These are phyloP conservation scores for Tubosaeta brunneosetosa DNA, from an alignment of 768 basidiomycete genomes.

Conservation along the genomic window DNA sequence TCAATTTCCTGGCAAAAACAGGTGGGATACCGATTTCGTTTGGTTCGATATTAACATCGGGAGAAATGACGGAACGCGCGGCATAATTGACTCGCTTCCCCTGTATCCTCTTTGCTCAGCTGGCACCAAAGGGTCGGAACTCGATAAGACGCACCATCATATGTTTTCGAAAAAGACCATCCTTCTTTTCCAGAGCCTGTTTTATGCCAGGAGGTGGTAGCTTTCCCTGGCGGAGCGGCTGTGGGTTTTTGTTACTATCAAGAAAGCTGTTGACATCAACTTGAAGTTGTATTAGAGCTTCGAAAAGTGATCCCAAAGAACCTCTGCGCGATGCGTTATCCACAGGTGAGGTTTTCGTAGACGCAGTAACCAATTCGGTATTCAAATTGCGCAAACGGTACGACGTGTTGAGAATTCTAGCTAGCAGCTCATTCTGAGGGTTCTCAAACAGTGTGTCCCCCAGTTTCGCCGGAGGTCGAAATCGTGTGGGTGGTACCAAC, in stretches of 20 bases:
- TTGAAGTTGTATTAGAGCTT: slow-evolving; percentile 84
- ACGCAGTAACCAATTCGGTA: slow-evolving; percentile 54
- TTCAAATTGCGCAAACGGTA: slow-evolving; percentile 79
- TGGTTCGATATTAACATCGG: slow-evolving; percentile 98
- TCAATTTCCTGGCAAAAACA: slow-evolving; percentile 93
- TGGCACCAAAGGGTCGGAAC: neutral
- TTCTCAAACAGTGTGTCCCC: slow-evolving; percentile 93
- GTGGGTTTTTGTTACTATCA: slow-evolving; percentile 93
- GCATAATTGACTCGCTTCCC: slow-evolving; percentile 99
- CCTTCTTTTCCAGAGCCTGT: slow-evolving; percentile 97
- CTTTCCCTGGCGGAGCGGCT: slow-evolving; percentile 79
- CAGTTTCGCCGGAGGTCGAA: slow-evolving; percentile 90
- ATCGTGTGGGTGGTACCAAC: slow-evolving; percentile 89
- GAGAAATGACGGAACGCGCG: slow-evolving; percentile 99
- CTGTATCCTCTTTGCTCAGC: slow-evolving; percentile 36
- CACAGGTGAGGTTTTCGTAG: slow-evolving; percentile 50
- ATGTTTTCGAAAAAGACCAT: slow-evolving; percentile 94
- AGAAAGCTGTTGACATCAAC: slow-evolving; percentile 95
- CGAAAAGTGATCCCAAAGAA: slow-evolving; percentile 66
- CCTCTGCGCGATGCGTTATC: slow-evolving; percentile 50
- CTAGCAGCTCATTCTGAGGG: slow-evolving; percentile 87
- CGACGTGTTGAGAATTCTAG: slow-evolving; percentile 74
- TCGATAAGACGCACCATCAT: slow-evolving; percentile 79
- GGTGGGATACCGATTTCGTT: slow-evolving; percentile 98
- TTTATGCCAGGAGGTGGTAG: slow-evolving; percentile 91